Evolutionary conservation across 2,329 filamentous ascomycete species (phyloP).

Genomic region (Paecilomyces dactylethromorphus): DNA sequence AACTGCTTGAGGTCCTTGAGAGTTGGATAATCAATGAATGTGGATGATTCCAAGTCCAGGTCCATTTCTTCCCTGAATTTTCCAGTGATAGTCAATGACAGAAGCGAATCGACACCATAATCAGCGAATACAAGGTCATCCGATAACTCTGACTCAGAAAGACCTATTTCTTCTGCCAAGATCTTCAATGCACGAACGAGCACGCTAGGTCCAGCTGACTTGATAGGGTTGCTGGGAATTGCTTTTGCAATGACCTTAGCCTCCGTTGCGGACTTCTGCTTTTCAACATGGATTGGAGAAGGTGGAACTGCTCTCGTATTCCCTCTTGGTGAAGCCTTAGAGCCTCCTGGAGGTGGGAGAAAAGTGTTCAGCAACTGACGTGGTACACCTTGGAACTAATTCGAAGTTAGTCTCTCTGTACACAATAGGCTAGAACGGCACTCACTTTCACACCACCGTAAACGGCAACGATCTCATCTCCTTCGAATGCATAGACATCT

Average conservation of each 20-base stretch:
- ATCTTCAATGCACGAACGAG: constrained; percentile 30
- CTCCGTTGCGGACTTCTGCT: constrained; percentile 18
- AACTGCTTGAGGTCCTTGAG: constrained; percentile 56
- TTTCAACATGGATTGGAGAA: constrained; percentile 19
- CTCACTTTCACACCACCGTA: constrained; percentile 39
- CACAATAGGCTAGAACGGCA: background rate
- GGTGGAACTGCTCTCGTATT: constrained; percentile 14
- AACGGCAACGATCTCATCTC: constrained; percentile 52
- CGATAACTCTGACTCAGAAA: constrained; percentile 52
- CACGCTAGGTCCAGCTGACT: constrained; percentile 23
- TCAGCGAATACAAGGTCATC: constrained; percentile 57
- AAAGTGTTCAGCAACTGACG: constrained; percentile 35
- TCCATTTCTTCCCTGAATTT: constrained; percentile 57
- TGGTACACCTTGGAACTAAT: constrained; percentile 35
- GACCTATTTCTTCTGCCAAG: constrained; percentile 44
- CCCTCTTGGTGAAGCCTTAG: constrained; percentile 12
- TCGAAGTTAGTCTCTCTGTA: constrained; percentile 5
- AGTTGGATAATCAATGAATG: constrained; percentile 56
- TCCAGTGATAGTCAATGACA: constrained; percentile 56
- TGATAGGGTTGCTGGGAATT: constrained; percentile 19
- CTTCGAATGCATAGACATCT: constrained; percentile 56
- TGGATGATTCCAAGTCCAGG: constrained; percentile 51
- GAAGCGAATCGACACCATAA: constrained; percentile 56
- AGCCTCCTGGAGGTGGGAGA: constrained; percentile 28
- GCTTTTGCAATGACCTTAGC: constrained; percentile 17